Percentiles rank a stretch among this genome's conserved stretches.
Conservation (phyloP, 1,284 basidiomycete genomes). For the Sporisorium reilianum region DNA sequence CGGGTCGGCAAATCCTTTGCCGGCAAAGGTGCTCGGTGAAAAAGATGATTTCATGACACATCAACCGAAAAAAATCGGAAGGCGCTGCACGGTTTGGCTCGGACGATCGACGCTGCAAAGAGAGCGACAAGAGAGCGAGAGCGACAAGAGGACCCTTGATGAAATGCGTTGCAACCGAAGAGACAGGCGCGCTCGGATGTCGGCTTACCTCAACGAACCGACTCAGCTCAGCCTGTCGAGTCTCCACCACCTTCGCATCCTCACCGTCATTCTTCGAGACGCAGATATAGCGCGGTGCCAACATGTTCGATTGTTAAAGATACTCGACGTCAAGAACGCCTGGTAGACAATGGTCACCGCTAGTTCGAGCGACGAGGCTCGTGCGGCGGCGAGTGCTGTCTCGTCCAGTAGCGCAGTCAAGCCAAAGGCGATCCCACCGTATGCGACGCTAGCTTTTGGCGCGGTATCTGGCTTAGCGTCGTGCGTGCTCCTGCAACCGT, state of each 20-base stretch:
- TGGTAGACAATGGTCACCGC: neutral
- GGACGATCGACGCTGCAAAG: constrained; percentile 37
- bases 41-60: constrained; percentile 1
- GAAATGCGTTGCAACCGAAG: too few relatives aligned
- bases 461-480: constrained; percentile 64
- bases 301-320: neutral
- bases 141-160: constrained; percentile 32
- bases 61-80: neutral
- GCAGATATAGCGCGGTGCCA: neutral
- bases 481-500: constrained; percentile 66
- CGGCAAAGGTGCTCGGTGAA: too few relatives aligned
- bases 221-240: neutral
- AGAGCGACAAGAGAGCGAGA: too few relatives aligned
- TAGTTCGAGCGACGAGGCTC: constrained; percentile 8
- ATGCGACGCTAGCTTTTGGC: constrained; percentile 63
- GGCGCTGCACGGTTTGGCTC: neutral
- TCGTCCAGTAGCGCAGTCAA: neutral
- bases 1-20: neutral
- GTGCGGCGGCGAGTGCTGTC: constrained; percentile 2
- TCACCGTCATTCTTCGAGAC: neutral
- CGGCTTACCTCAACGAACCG: constrained; percentile 27
- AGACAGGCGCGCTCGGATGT: constrained; percentile 3
- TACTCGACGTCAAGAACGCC: neutral
- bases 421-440: constrained; percentile 46
- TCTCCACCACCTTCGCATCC: constrained; percentile 8